Evolutionary conservation across 140 eudicot species (phyloP), one percentile per base, ranked within the genome.

Genomic region (Cichorium intybus): DNA sequence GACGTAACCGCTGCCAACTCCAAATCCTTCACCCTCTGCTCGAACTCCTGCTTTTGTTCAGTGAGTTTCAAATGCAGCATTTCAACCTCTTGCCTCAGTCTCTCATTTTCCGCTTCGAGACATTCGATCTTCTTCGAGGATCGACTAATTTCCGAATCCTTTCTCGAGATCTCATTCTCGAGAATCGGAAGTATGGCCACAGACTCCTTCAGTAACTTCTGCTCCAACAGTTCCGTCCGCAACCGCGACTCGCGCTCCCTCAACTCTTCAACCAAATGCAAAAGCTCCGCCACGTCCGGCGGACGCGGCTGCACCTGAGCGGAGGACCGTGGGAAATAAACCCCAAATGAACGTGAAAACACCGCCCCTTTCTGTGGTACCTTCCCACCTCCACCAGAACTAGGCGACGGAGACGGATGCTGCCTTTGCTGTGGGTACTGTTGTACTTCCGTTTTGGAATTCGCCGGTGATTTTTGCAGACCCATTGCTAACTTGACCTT

Each of bases 241-340:
- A 92, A 37, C 27, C 84, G 71, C 11, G 95, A 88, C 64, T 92
- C 97, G 0, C 89, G 68, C 5, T 85, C 95, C 0, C 92, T 75
- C 51, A 91, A 35, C 63, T 83, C 82, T 53, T 91, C 97, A 10
- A 87, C 97, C 11, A 87, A 64, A 45, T 76, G 95, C 45, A 87
- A 56, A 11, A 91, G 95, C 60, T 91, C 96, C 2, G 87, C n/a
- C 29, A 81, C 96, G 77, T 79, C 87, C 22, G 95, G 97, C 0
- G 96, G 97, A 10, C 84, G 84, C 2, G 97, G 97, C 81, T 92
- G 98, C 26, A 92, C 98, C 64, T 92, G 98, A 6, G 98, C 93
- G 24, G 96, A 92, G 17, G 95, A 70, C 22, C 96, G 85, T 0
- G 98, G 96, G 74, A 92, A 87, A 74, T 87, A 92, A 2, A 57